These are phyloP conservation scores for Vitis hybrid DNA, from an alignment of 177 flowering plant genomes.

Conservation along the genomic window DNA sequence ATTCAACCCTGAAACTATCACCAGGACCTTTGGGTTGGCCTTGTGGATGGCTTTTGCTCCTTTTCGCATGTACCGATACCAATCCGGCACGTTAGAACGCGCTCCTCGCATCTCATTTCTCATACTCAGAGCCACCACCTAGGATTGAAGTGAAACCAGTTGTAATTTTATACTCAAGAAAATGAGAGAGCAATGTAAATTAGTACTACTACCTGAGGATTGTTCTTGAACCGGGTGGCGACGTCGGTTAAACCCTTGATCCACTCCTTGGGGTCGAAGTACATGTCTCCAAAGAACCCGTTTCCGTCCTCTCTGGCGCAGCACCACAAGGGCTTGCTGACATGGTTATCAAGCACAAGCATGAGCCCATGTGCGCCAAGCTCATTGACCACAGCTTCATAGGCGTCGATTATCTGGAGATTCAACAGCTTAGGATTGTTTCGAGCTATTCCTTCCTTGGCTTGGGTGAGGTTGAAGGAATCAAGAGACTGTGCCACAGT, in stretches of 20 bases:
- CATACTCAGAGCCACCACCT: conserved; percentile 24
- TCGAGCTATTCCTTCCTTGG: conserved; percentile 8
- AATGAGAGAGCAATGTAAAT: too few species aligned
- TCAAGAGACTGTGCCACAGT: conserved; percentile 14
- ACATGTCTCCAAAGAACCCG: conserved; percentile 26
- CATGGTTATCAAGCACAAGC: conserved; percentile 23
- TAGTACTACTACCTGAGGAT: conserved; percentile 1
- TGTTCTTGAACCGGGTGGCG: conserved; percentile 10
- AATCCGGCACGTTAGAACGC: conserved; percentile 4
- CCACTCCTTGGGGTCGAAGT: conserved; percentile 19
- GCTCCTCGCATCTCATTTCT: conserved; percentile 28
- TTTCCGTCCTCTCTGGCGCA: conserved; percentile 20
- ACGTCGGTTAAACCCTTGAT: conserved; percentile 12
- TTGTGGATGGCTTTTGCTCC: conserved; percentile 20
- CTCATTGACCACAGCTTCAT: conserved; percentile 16
- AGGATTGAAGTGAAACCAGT: too few species aligned
- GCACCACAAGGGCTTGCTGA: conserved; percentile 26
- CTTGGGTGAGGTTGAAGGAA: neutral
- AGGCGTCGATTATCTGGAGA: conserved; percentile 12
- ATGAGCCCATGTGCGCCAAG: conserved; percentile 10
- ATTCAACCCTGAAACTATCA: conserved; percentile 20
- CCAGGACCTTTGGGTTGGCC: conserved; percentile 19
- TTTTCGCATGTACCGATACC: conserved; percentile 21
- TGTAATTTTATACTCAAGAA: too few species aligned
- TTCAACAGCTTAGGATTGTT: conserved; percentile 19